Base-by-base conservation (phyloP, 2,329 filamentous ascomycete species). In the Talaromyces funiculosus region DNA sequence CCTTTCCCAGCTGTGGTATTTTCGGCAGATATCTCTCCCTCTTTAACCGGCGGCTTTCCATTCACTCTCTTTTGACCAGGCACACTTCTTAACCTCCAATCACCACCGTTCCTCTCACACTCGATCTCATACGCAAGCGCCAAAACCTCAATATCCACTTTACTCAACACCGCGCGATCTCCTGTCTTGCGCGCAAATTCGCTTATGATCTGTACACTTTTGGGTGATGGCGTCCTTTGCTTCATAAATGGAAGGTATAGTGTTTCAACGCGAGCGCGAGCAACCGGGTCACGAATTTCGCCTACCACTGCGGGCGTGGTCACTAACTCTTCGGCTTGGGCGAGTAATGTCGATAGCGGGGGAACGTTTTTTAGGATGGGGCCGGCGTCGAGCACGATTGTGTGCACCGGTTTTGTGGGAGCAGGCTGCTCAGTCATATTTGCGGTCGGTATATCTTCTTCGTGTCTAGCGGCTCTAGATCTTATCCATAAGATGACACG, bases 51-150 rank as follows among this genome's bases (percentile, higher is more conserved):
- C 8, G 86, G 84, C 65, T 82, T 82, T 3, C 90, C 90, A 71
- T 93, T 93, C 60, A 92, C 71, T 1, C 83, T 74, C 73, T 92
- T 92, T 73, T 96, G 92, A 0, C 87, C 89, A 0, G 93, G 93
- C 3, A 84, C 82, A 61, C 84, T 90, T 63, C 92, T 82, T 73
- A 97, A 70, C 62, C 92, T 84, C 89, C 90, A 96, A 72, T 96
- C 87, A 1, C 92, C 92, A n/a, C 87, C 86, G 72, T 96, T 95
- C 61, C 87, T 81, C 78, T 97, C 92, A 68, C 90, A 89, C 69
- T 97, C 93, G n/a, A 97, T 73, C 73, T 99, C 94, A 73, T 97
- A 97, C 0, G 91, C 89, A 60, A 99, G 79, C 8, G 93, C 94
- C 69, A 97, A 80, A 42, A 99, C 83, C 67, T 95, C 89, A 63